phyloP scores from a whole-genome alignment of 2,329 filamentous ascomycete genomes.

The Aspergillus hortae region DNA sequence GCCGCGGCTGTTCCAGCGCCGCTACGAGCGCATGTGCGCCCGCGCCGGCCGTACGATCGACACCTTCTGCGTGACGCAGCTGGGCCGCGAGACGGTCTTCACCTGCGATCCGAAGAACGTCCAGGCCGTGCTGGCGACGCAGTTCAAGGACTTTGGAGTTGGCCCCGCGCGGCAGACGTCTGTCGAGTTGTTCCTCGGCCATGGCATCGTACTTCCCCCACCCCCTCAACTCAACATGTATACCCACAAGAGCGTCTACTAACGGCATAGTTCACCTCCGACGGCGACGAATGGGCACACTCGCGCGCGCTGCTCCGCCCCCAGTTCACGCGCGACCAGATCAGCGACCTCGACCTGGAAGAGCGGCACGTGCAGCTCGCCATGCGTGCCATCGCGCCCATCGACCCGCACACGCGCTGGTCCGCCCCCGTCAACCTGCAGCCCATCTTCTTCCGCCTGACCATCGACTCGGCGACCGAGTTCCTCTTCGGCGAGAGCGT shows the following conservation, averaged over 20 bases:
- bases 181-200: slow-evolving; percentile 33
- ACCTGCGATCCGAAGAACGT: slow-evolving; percentile 58
- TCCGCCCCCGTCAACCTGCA: slow-evolving; percentile 62
- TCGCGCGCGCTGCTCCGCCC: slow-evolving; percentile 79
- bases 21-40: slow-evolving; percentile 18
- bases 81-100: slow-evolving; percentile 21
- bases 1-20: slow-evolving; percentile 17
- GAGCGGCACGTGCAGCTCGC: slow-evolving; percentile 73
- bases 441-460: slow-evolving; percentile 79
- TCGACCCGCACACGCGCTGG: slow-evolving; percentile 46
- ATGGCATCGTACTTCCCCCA: slow-evolving; percentile 43
- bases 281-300: slow-evolving; percentile 72
- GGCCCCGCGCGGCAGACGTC: slow-evolving; percentile 69
- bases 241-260: background rate
- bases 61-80: slow-evolving; percentile 22
- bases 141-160: slow-evolving; percentile 81
- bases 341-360: slow-evolving; percentile 77
- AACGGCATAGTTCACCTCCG: slow-evolving; percentile 57
- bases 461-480: slow-evolving; percentile 80
- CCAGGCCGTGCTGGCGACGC: slow-evolving; percentile 77
- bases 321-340: slow-evolving; percentile 80
- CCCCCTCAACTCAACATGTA: background rate
- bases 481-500: slow-evolving; percentile 79
- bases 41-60: slow-evolving; percentile 23
- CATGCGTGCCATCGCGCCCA: slow-evolving; percentile 61